Evolutionary conservation across 495 filamentous ascomycete species (phyloP), one percentile per base, ranked within the genome.

Genomic region (Neurospora sp.): DNA sequence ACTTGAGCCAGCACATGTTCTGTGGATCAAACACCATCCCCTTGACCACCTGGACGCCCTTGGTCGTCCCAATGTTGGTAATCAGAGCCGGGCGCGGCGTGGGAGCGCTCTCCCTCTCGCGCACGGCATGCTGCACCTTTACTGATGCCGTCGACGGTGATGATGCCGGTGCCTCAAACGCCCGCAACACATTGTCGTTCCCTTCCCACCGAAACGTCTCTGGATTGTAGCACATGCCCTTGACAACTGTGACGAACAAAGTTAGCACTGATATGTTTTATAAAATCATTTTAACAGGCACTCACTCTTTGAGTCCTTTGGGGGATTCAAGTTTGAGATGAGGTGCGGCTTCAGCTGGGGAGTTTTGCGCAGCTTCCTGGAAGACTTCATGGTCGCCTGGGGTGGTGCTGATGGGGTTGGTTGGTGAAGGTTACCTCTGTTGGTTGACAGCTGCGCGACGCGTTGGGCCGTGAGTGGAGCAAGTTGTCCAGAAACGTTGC

Each of bases 11-110:
- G 80, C 92, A 93, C 94, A 98, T 99, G 70, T 91, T 92, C 70
- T 91, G 89, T 8, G 96, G 96, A 81, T 99, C 96, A 80, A 98
- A 99, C 35, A 99, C 90, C 96, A 99, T 99, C 75, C 92, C 93
- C 31, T 93, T 91, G 72, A 96, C 93, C 38, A 97, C 91, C 82
- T 97, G 95, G 14, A 97, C 92, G 73, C 92, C 94, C 75, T 89
- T 87, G 70, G 86, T 85, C 4, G 89, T 83, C 69, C 91, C 89
- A 74, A 96, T 90, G 77, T 97, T 96, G 71, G 93, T 92, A 78
- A 99, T 99, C 14, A 99, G 88, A n/a, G 94, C 94, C 0, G 95
- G 96, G 2, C 93, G 91, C 10, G 93, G 88, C 40, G 92, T 92
- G 10, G 27, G 27, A 31, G 87, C 82, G 31, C 78, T 84, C 73